Evolutionary conservation across 2,329 filamentous ascomycete genomes (phyloP), one percentile per base, ranked within the genome.

Genomic region (Botrytis pseudocinerea): DNA sequence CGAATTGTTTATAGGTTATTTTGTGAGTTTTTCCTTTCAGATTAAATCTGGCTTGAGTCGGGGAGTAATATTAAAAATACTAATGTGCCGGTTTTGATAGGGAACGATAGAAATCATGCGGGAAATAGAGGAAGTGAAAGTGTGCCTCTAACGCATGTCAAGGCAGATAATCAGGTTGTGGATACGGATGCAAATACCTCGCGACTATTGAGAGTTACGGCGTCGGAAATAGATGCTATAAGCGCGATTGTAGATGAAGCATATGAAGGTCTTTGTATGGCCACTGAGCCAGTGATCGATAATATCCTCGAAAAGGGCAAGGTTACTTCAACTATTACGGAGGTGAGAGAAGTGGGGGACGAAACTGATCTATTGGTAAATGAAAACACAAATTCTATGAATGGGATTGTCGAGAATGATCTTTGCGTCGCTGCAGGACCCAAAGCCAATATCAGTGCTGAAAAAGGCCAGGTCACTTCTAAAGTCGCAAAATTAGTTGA

Each of bases 241-340:
- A 66, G 35, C 40, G 35, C 64, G 9, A 66, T 66, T 40, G 64
- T 66, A 46, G 64, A 66, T 66, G 64, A 66, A 40, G 64, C 32
- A 5, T 66, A 38, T 18, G 64, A 68, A 22, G 46, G 64, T 25
- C 65, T 68, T 18, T 25, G 28, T 25, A 57, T 68, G 4, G 5
- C 65, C 28, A 20, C 10, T 57, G 65, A 2, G 32, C 48, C 65
- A 2, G 65, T 7, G 14, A 32, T 42, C 9, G n/a, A 42, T 25
- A 25, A 20, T 2, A 16, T 32, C 16, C 25, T 28, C 5, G 25
- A 57, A 18, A 54, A 68, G 10, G 20, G 54, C 14, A 25, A 68
- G 25, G 14, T 57, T 4, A 42, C 10, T 57, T 57, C 35, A 28
- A 57, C 48, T 25, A 10, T 68, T 25, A 57, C 48, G 10, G 48